A percentile compares a stretch with the other conserved stretches of the same genome.
Conservation (phyloP, 2,329 filamentous ascomycete genomes). For the Paraphaeosphaeria sporulosa region DNA sequence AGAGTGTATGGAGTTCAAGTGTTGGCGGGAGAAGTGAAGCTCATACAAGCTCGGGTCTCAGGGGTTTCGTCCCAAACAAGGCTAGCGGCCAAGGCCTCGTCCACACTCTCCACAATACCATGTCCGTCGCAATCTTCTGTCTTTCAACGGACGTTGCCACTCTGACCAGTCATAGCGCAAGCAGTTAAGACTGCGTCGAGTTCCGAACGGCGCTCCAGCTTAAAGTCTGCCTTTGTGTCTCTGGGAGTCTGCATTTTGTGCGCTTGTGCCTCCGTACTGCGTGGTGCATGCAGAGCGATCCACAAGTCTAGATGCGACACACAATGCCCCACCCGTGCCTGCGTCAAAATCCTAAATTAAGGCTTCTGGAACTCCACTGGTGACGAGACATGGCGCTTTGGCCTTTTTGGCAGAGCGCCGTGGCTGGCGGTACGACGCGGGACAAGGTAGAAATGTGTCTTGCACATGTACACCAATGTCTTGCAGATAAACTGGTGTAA, state of each 20-base stretch:
- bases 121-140: conserved; percentile 6
- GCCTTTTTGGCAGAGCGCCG: conserved; percentile 7
- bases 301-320: conserved; percentile 10
- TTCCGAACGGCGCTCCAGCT: neutral
- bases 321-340: conserved; percentile 10
- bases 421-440: conserved; percentile 6
- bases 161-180: neutral
- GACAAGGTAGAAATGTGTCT: neutral
- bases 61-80: conserved; percentile 2
- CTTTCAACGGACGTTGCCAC: neutral
- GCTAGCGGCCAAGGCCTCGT: neutral
- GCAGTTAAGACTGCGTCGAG: neutral
- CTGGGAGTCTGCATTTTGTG: neutral
- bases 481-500: neutral
- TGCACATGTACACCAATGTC: neutral
- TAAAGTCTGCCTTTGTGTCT: neutral
- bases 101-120: neutral
- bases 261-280: neutral
- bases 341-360: conserved; percentile 13
- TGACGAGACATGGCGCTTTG: conserved; percentile 12
- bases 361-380: conserved; percentile 14
- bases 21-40: conserved; percentile 20
- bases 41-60: neutral
- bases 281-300: conserved; percentile 7
- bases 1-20: conserved; percentile 34